Conservation (phyloP, 2,329 filamentous ascomycete genomes). For the Fusarium sp. region DNA sequence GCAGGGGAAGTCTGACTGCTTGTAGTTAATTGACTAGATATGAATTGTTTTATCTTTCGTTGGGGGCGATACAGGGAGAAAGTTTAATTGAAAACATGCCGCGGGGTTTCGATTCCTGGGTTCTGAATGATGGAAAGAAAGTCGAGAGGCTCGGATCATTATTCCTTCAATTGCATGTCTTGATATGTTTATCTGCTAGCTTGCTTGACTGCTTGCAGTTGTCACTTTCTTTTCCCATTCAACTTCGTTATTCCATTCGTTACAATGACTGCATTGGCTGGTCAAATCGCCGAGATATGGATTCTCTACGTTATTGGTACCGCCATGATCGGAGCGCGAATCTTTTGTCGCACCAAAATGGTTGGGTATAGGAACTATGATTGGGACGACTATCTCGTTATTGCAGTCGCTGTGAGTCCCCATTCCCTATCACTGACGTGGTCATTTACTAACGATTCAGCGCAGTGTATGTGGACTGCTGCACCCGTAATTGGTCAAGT, state of each 20-base stretch:
- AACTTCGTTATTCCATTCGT: not conserved
- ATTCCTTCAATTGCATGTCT: not conserved
- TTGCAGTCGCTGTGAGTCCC: conserved; percentile 14
- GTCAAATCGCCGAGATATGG: conserved; percentile 53
- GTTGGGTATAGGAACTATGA: conserved; percentile 51
- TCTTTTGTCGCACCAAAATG: conserved; percentile 51
- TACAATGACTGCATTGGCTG: not conserved
- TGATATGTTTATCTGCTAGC: not conserved
- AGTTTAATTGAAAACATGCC: not conserved
- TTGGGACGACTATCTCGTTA: conserved; percentile 52
- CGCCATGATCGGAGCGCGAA: conserved; percentile 48
- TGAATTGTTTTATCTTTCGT: not conserved
- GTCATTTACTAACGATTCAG: not conserved
- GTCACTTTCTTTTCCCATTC: not conserved
- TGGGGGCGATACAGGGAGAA: not conserved
- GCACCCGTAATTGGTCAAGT: conserved; percentile 40
- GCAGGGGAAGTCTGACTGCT: not conserved
- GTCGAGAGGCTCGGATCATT: not conserved
- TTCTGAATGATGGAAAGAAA: not conserved
- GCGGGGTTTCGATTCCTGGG: not conserved
- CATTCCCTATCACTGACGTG: not conserved
- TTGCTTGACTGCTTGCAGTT: not conserved
- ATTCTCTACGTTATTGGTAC: conserved; percentile 51
- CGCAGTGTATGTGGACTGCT: conserved; percentile 37
- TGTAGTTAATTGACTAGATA: not conserved